Conservation (phyloP, 257 asterid genomes). For the Solanum virginianum region DNA sequence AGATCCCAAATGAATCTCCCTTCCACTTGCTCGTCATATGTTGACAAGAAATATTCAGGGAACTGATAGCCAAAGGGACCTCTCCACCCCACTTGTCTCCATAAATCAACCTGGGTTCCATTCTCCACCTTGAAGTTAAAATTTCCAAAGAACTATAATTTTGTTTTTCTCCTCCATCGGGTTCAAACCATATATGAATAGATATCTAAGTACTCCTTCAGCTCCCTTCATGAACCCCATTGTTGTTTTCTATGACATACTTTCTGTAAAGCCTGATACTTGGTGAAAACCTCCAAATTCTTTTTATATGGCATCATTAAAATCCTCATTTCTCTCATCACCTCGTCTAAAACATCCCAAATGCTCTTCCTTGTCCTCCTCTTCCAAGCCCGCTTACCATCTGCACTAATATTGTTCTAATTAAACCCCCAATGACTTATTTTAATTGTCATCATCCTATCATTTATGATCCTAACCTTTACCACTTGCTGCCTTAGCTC, state of each 20-base stretch:
- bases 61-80: not conserved
- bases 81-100: not conserved
- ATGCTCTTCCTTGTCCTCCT: too few relatives aligned
- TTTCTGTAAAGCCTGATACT: not conserved
- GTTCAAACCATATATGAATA: not conserved
- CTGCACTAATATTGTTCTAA: too few relatives aligned
- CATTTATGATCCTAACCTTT: too few relatives aligned
- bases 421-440: too few relatives aligned
- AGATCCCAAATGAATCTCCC: not conserved
- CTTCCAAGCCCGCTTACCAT: too few relatives aligned
- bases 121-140: not conserved
- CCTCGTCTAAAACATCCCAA: too few relatives aligned
- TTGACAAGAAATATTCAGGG: not conserved
- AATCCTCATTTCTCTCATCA: not conserved
- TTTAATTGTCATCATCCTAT: too few relatives aligned
- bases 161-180: not conserved
- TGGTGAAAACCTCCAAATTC: not conserved
- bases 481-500: too few relatives aligned
- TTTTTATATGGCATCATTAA: not conserved
- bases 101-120: not conserved
- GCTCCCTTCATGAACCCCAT: not conserved
- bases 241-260: not conserved
- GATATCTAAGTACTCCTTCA: not conserved
- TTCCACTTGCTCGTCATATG: not conserved
- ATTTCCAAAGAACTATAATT: not conserved